Percentiles rank a stretch among this genome's conserved stretches.
Evolutionary conservation across 2,329 filamentous ascomycete species (phyloP).

Genomic region (Aspergillus aculeatus): DNA sequence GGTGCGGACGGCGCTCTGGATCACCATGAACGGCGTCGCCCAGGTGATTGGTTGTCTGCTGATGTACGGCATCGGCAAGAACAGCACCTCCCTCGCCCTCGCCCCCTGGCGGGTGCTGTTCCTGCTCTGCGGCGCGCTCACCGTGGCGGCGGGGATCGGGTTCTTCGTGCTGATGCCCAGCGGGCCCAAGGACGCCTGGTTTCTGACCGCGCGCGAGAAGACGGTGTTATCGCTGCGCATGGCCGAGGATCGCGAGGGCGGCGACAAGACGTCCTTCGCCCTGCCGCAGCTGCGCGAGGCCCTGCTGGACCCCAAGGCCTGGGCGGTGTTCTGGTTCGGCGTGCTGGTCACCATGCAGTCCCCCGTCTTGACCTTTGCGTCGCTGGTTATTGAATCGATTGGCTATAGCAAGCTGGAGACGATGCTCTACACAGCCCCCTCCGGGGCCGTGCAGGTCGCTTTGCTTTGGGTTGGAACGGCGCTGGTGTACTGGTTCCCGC

Average conservation of each 20-base stretch:
- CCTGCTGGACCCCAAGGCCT: constrained; percentile 45
- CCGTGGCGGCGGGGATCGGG: constrained; percentile 39
- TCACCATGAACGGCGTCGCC: constrained; percentile 8
- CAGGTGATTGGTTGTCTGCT: constrained; percentile 5
- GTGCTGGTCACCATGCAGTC: constrained; percentile 50
- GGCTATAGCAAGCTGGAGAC: no score
- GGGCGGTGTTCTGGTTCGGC: constrained; percentile 48
- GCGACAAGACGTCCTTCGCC: constrained; percentile 48
- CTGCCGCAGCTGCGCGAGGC: constrained; percentile 47
- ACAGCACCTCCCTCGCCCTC: background rate
- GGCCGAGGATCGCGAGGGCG: constrained; percentile 38
- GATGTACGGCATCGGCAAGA: no score
- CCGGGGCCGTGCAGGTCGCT: no score
- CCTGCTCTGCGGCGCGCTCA: constrained; percentile 48
- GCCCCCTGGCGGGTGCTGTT: constrained; percentile 49
- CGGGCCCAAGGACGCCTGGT: constrained; percentile 48
- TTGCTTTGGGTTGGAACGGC: no score
- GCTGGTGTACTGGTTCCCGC: no score
- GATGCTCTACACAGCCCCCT: no score
- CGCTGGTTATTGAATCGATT: constrained; percentile 45
- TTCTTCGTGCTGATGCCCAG: constrained; percentile 44
- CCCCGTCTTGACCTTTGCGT: constrained; percentile 51
- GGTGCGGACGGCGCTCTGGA: constrained; percentile 24
- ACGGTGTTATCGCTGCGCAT: constrained; percentile 42
- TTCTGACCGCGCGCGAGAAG: constrained; percentile 45